Evolutionary conservation across 1,284 basidiomycete genomes (phyloP).

Genomic region (Cryptococcus wingfieldii): DNA sequence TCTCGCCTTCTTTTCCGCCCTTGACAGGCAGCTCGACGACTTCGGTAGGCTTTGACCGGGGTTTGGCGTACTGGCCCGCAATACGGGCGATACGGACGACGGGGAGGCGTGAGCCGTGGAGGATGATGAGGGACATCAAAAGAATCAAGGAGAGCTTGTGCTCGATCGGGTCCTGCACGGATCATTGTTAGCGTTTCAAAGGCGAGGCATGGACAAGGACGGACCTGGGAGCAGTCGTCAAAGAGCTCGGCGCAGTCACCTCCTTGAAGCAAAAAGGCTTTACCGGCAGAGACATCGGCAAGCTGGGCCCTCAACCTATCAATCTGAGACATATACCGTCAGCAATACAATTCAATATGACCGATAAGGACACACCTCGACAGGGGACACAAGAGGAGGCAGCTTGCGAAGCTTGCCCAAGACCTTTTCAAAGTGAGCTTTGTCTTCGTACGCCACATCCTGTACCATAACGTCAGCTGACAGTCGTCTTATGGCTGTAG

Average conservation of each 20-base stretch:
- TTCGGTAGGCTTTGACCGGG: conserved; percentile 81
- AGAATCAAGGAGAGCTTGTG: conserved; percentile 91
- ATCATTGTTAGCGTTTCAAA: conserved; percentile 1
- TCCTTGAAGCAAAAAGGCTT: conserved; percentile 91
- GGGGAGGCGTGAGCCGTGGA: conserved; percentile 89
- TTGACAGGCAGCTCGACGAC: conserved; percentile 60
- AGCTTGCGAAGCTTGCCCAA: conserved; percentile 68
- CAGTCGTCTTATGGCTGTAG: neutral
- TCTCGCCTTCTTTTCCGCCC: conserved; percentile 30
- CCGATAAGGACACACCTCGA: conserved; percentile 61
- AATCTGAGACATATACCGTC: conserved; percentile 56
- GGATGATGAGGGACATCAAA: conserved; percentile 89
- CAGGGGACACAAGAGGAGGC: conserved; percentile 82
- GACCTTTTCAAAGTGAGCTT: conserved; percentile 57
- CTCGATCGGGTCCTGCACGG: conserved; percentile 75
- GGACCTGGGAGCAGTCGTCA: conserved; percentile 78
- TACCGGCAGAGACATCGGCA: conserved; percentile 71
- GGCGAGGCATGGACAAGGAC: conserved; percentile 20
- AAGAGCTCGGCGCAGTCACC: conserved; percentile 97
- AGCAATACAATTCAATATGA: neutral
- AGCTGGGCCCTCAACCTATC: conserved; percentile 79
- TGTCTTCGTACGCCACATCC: conserved; percentile 49
- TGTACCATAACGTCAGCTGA: conserved; percentile 14
- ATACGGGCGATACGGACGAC: conserved; percentile 88
- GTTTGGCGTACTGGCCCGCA: conserved; percentile 95